These are phyloP conservation scores for Mycena olivaceomarginata DNA, from an alignment of 768 basidiomycete genomes.

Conservation along the genomic window DNA sequence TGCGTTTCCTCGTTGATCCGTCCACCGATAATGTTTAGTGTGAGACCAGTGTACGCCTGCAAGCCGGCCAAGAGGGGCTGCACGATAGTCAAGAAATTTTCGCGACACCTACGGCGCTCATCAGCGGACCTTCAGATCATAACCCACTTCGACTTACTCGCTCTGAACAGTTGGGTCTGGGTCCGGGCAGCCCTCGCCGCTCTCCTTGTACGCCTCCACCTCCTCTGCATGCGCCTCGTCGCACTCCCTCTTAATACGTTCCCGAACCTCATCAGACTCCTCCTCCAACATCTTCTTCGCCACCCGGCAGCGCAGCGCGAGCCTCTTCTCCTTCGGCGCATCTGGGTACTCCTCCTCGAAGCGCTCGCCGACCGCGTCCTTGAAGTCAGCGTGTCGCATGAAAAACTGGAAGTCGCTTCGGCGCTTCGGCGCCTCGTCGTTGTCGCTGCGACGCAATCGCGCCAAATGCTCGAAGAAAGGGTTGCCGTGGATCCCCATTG, in stretches of 20 bases:
- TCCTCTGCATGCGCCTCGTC: background rate
- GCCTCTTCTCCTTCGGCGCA: background rate
- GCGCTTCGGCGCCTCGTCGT: background rate
- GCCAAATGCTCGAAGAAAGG: slow-evolving; percentile 1
- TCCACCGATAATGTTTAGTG: background rate
- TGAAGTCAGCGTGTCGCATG: background rate
- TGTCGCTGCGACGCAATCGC: background rate
- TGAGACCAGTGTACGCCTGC: slow-evolving; percentile 6
- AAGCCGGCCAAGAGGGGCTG: background rate
- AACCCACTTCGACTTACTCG: background rate
- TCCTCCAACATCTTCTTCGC: background rate
- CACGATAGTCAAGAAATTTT: background rate
- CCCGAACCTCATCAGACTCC: background rate
- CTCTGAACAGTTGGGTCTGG: background rate
- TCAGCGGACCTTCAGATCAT: too few species aligned
- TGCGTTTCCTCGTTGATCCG: background rate
- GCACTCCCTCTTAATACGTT: background rate
- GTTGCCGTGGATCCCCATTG: background rate
- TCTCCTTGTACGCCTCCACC: background rate
- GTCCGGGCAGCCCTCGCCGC: background rate
- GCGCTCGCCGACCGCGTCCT: background rate
- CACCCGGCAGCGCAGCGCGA: background rate
- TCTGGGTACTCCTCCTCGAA: background rate
- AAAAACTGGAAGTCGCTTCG: background rate
- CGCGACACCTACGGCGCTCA: background rate